Percentiles rank a stretch among this genome's conserved stretches.
Conservation (phyloP, 208 protist species). For the Trypanosoma scelopori region DNA sequence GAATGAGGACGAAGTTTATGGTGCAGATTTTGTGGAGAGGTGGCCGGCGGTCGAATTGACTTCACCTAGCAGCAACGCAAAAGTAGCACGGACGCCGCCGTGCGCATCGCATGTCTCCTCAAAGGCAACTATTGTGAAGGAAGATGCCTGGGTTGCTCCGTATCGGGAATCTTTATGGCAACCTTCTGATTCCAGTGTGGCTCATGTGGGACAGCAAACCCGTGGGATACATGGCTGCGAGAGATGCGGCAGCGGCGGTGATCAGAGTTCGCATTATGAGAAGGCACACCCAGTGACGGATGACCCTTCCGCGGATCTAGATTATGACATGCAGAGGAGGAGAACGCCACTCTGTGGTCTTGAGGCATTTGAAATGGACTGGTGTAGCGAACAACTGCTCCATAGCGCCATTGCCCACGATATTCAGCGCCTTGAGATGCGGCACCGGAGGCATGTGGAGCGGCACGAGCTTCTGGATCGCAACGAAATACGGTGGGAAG, state of each 20-base stretch:
- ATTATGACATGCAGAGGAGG: not conserved
- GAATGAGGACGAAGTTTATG: not conserved
- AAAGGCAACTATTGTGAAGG: conserved; percentile 6
- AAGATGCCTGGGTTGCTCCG: not conserved
- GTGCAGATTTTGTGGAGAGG: not conserved
- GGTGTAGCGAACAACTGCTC: not conserved
- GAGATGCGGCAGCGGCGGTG: not conserved
- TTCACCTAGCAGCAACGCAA: not conserved
- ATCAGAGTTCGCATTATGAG: not conserved
- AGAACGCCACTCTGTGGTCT: not conserved
- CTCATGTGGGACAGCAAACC: not conserved
- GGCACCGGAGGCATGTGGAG: conserved; percentile 17
- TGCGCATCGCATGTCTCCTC: not conserved
- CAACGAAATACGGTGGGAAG: conserved; percentile 27
- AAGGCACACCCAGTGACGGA: not conserved
- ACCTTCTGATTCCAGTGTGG: not conserved
- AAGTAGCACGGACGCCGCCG: not conserved
- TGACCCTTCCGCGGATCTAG: not conserved
- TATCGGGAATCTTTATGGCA: no score
- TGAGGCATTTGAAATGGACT: conserved; percentile 17
- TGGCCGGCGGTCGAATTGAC: not conserved
- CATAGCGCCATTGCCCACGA: no score
- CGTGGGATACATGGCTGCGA: no score
- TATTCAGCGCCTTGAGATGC: conserved; percentile 15
- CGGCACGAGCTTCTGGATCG: conserved; percentile 21